Conservation (phyloP, 768 basidiomycete genomes). For the Suillus subaureus region DNA sequence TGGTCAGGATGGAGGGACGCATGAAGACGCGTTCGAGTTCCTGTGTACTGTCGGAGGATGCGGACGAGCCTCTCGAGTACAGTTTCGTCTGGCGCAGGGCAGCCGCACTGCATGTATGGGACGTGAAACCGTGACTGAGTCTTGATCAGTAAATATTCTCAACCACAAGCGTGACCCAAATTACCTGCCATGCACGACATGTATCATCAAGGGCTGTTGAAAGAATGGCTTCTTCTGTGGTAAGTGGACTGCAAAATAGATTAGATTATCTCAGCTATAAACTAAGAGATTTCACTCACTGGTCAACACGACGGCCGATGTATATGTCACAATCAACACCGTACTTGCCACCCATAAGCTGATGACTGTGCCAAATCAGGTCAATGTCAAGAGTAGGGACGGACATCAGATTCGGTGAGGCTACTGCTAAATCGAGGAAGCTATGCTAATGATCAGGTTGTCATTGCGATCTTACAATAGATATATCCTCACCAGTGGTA, state of each 20-base stretch:
- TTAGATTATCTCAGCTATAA: slow-evolving; percentile 5
- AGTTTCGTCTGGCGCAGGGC: slow-evolving; percentile 49
- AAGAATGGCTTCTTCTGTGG: slow-evolving; percentile 47
- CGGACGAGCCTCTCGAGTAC: slow-evolving; percentile 46
- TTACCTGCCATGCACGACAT: slow-evolving; percentile 53
- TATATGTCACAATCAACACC: slow-evolving; percentile 42
- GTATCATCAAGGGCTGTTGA: slow-evolving; percentile 52
- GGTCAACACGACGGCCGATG: slow-evolving; percentile 52
- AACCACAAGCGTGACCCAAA: background rate
- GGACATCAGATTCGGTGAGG: slow-evolving; percentile 42
- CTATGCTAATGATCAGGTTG: slow-evolving; percentile 19
- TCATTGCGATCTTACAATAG: background rate
- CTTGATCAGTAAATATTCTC: slow-evolving; percentile 13
- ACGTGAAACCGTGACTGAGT: slow-evolving; percentile 45
- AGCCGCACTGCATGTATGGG: slow-evolving; percentile 63
- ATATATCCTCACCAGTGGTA: slow-evolving; percentile 54
- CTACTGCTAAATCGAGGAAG: slow-evolving; percentile 59
- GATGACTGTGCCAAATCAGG: slow-evolving; percentile 76
- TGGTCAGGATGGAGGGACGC: slow-evolving; percentile 38
- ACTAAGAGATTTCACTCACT: slow-evolving; percentile 41
- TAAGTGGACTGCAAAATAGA: slow-evolving; percentile 43
- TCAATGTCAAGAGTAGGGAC: slow-evolving; percentile 77
- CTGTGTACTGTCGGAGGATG: slow-evolving; percentile 25
- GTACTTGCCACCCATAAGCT: slow-evolving; percentile 54
- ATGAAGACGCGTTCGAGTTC: slow-evolving; percentile 30